phyloP scores from a whole-genome alignment of 2,329 filamentous ascomycete genomes.

The Beauveria rudraprayagi region DNA sequence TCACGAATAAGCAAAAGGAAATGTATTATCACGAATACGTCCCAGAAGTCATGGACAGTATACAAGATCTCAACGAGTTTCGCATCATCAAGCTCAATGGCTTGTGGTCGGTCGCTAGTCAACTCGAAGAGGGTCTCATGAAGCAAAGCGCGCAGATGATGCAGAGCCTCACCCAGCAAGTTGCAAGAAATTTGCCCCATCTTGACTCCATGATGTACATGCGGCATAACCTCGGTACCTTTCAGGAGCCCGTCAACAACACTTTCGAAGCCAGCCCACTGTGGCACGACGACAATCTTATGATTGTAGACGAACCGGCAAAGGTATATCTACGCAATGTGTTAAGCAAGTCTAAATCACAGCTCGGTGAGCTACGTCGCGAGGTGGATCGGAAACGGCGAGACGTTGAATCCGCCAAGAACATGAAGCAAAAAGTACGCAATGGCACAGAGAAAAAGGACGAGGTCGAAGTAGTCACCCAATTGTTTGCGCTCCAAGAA shows the following conservation, averaged over 20 bases:
- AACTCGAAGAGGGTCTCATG: constrained; percentile 73
- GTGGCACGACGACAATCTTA: constrained; percentile 87
- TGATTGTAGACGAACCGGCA: constrained; percentile 78
- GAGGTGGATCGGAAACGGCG: constrained; percentile 80
- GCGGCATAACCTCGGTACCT: constrained; percentile 75
- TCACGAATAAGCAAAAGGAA: constrained; percentile 96
- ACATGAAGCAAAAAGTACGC: constrained; percentile 64
- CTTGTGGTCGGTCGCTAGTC: constrained; percentile 73
- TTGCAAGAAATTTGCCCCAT: constrained; percentile 76
- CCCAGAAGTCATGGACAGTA: constrained; percentile 82
- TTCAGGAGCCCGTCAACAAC: constrained; percentile 79
- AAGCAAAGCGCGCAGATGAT: constrained; percentile 65
- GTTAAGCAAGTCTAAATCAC: constrained; percentile 79
- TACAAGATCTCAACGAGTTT: constrained; percentile 91
- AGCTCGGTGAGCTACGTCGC: constrained; percentile 68
- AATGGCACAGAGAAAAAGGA: constrained; percentile 84
- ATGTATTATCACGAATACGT: constrained; percentile 96
- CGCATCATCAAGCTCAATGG: constrained; percentile 75
- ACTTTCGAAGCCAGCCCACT: constrained; percentile 89
- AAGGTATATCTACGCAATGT: constrained; percentile 90
- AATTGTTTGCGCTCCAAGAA: constrained; percentile 80
- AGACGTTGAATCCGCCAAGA: constrained; percentile 74
- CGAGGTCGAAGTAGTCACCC: constrained; percentile 74
- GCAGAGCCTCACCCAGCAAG: constrained; percentile 67
- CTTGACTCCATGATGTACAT: constrained; percentile 98